Base-by-base conservation (phyloP, 257 asterid species). In the Paraleonurus japonicus region DNA sequence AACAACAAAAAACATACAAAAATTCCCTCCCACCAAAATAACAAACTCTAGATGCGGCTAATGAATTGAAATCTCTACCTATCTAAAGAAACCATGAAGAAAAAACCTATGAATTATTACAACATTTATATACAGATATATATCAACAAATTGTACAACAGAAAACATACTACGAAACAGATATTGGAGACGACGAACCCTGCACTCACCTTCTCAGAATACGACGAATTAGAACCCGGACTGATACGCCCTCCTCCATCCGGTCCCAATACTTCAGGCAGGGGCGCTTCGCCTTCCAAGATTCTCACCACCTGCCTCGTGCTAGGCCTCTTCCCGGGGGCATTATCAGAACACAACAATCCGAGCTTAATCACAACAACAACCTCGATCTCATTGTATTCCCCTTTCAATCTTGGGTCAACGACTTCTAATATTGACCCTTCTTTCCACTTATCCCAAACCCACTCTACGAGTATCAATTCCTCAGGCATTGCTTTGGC, bases 381-480 rank as follows among this genome's bases (percentile, higher is more conserved):
- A 2, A 63, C 92, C 81, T 89, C 90, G 5, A 39, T 17, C 77
- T 84, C 87, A 24, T 80, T 76, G 12, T 62, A 92, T 9, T 64
- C 76, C 5, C 87, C 88, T 0, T 51, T 55, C 43, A 92, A 76
- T 60, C 86, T 86, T 5, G 80, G 77, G 55, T 92, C 96, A 4
- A 86, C 85, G 7, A 77, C 92, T 48, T 81, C 85, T 32, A 86
- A 78, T 0, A 86, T 71, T 0, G 61, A 58, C 4, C 91, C 90
- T 55, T 75, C 55, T 48, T 71, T 81, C 96, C 90, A 89, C 75
- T 78, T 82, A 66, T 86, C 91, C 91, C 89, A 89, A 47, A 86
- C 87, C 98, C 96, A 92, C 47, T 92, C 98, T 74, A 88, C 85
- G 73, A 92, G 45, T 15, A 87, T 61, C 78, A 86, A 45, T 78